Percentiles rank a stretch among this genome's conserved stretches.
These are phyloP conservation scores for Leccinum disarticulatum DNA, from an alignment of 768 basidiomycete genomes.

Conservation along the genomic window DNA sequence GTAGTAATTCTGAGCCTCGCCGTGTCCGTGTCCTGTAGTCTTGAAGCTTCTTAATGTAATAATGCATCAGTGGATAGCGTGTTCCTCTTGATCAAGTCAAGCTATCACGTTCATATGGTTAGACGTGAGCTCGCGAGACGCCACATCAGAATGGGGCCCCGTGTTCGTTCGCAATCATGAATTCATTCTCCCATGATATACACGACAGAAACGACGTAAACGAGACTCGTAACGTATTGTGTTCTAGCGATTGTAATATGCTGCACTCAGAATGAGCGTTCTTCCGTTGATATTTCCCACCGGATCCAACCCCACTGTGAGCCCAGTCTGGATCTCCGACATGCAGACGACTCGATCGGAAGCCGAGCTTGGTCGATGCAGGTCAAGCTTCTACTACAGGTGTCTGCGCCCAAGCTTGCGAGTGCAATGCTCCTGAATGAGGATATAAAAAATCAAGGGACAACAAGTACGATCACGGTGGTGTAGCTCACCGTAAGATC, in stretches of 20 bases:
- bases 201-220: neutral
- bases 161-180: neutral
- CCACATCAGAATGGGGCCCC: too few species aligned
- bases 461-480: neutral
- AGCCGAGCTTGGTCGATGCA: neutral
- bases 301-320: too few species aligned
- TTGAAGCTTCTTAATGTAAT: neutral
- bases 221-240: neutral
- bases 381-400: neutral
- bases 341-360: too few species aligned
- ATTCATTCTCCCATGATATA: neutral
- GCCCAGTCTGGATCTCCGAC: too few species aligned
- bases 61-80: neutral
- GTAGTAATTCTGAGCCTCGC: neutral
- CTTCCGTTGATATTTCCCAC: neutral
- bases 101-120: neutral
- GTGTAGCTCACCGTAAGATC: neutral
- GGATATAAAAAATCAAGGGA: neutral
- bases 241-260: neutral
- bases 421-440: neutral
- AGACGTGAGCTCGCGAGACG: neutral
- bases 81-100: too few species aligned
- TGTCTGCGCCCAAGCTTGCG: neutral
- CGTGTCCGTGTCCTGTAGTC: neutral
- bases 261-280: neutral